These are phyloP conservation scores for Trichophyton rubrum DNA, from an alignment of 2,329 filamentous ascomycete genomes.

Conservation along the genomic window DNA sequence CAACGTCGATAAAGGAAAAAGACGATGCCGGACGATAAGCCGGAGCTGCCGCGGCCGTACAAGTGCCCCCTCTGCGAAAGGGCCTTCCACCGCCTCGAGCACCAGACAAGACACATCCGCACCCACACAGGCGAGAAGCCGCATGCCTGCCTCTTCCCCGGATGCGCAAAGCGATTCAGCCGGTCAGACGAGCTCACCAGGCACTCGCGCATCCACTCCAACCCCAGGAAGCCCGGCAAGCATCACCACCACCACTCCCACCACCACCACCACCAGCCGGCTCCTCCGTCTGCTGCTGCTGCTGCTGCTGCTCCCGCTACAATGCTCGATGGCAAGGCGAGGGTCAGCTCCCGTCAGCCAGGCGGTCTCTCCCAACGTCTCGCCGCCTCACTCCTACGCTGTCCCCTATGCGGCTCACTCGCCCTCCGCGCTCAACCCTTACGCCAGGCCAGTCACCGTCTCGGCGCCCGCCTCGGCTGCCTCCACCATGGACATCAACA, in stretches of 20 bases:
- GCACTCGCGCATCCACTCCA: constrained; percentile 97
- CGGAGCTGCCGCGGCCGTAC: constrained; percentile 88
- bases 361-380: constrained; percentile 86
- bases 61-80: constrained; percentile 98
- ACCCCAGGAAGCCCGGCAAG: constrained; percentile 87
- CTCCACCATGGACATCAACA: constrained; percentile 48
- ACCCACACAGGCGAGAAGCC: constrained; percentile 98
- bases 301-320: too few relatives aligned
- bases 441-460: constrained; percentile 32
- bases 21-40: constrained; percentile 34
- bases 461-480: background rate
- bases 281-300: too few relatives aligned
- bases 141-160: constrained; percentile 86
- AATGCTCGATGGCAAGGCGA: constrained; percentile 19
- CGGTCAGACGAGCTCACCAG: constrained; percentile 92
- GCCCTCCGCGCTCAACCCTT: constrained; percentile 46
- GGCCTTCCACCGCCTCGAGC: constrained; percentile 94
- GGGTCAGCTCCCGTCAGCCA: constrained; percentile 81
- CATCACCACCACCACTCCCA: constrained; percentile 41
- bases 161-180: constrained; percentile 94
- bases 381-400: constrained; percentile 73
- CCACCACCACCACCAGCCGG: background rate
- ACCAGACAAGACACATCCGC: constrained; percentile 83
- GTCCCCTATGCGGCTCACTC: constrained; percentile 42
- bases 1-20: too few relatives aligned